Evolutionary conservation across 2,329 filamentous ascomycete genomes (phyloP).

Genomic region (Sclerotinia subarctica): DNA sequence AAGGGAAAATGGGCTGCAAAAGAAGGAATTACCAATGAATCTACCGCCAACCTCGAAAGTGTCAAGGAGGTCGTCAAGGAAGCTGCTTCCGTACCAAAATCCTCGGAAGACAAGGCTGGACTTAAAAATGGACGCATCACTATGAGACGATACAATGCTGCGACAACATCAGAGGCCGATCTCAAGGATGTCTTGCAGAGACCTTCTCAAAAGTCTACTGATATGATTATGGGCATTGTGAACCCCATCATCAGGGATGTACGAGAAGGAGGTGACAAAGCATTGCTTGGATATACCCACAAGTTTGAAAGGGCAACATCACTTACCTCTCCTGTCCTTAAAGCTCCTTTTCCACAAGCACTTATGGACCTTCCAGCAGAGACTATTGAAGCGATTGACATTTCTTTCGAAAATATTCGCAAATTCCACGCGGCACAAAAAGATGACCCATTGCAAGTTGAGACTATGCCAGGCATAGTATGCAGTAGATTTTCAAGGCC

Average conservation of each 20-base stretch:
- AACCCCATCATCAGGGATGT: constrained; percentile 89
- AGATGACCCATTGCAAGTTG: constrained; percentile 76
- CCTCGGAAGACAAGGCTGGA: constrained; percentile 49
- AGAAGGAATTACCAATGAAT: constrained; percentile 57
- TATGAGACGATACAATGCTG: constrained; percentile 76
- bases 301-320: constrained; percentile 97
- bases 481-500: constrained; percentile 90
- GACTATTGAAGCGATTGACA: constrained; percentile 87
- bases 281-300: constrained; percentile 88
- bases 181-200: constrained; percentile 76
- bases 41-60: constrained; percentile 27
- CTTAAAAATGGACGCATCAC: constrained; percentile 59
- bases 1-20: constrained; percentile 91
- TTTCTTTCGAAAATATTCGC: constrained; percentile 89
- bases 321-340: constrained; percentile 82
- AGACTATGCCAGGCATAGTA: constrained; percentile 96
- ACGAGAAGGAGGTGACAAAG: constrained; percentile 77
- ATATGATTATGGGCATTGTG: constrained; percentile 87
- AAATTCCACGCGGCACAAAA: constrained; percentile 92
- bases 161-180: constrained; percentile 59
- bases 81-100: constrained; percentile 48
- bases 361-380: constrained; percentile 83
- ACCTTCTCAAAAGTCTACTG: constrained; percentile 92
- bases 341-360: constrained; percentile 79
- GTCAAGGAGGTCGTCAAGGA: constrained; percentile 46